Conservation (phyloP, 2,329 filamentous ascomycete genomes). For the Biscogniauxia mediterranea region DNA sequence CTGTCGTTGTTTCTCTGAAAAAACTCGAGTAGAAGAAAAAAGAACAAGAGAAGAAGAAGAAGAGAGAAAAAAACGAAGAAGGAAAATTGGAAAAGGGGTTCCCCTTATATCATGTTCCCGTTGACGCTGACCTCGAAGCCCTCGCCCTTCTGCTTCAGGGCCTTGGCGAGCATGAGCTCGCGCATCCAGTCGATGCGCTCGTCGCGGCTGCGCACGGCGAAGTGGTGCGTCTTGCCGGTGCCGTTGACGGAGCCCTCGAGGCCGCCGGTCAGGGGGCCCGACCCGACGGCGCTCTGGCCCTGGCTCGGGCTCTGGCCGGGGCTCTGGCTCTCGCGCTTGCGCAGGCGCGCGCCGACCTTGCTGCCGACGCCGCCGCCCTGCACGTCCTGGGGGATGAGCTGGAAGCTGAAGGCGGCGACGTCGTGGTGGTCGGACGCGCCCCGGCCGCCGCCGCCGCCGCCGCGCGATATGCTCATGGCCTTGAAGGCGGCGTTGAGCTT, state of each 20-base stretch:
- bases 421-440: constrained; percentile 42
- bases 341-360: constrained; percentile 42
- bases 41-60: constrained; percentile 2
- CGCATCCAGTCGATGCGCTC: constrained; percentile 98
- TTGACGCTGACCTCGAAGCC: constrained; percentile 82
- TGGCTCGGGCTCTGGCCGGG: constrained; percentile 26
- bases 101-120: constrained; percentile 65
- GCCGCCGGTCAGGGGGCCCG: constrained; percentile 30
- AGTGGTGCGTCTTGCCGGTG: constrained; percentile 85
- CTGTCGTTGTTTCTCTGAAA: too few relatives aligned
- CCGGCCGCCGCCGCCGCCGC: constrained; percentile 42
- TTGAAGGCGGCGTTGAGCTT: constrained; percentile 89
- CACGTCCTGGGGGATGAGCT: constrained; percentile 71
- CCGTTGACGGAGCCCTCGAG: constrained; percentile 47
- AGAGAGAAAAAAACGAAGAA: background rate
- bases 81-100: constrained; percentile 3
- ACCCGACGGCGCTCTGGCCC: constrained; percentile 21
- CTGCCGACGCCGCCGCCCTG: constrained; percentile 40
- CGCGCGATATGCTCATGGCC: constrained; percentile 62
- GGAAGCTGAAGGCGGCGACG: constrained; percentile 75
- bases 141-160: constrained; percentile 77
- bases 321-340: constrained; percentile 49
- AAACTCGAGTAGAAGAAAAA: too few relatives aligned
- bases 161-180: constrained; percentile 88
- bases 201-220: constrained; percentile 82